Conservation (phyloP, 2,329 filamentous ascomycete species). For the Alternaria infectoria region DNA sequence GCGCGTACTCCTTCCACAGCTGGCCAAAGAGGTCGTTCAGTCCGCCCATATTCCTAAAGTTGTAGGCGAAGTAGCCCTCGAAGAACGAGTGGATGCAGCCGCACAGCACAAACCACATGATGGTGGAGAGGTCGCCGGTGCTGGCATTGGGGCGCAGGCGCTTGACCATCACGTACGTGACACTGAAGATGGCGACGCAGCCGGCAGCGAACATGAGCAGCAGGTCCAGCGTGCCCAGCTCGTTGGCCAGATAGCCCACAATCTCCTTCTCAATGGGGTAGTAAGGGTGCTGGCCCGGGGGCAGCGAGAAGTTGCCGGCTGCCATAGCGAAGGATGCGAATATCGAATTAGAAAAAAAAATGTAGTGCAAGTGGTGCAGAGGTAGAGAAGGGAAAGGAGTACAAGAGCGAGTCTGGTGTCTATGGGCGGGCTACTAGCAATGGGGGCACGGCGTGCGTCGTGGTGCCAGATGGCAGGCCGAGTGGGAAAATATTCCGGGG, state of each 20-base stretch:
- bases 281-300: conserved; percentile 65
- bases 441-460: conserved; percentile 11
- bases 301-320: conserved; percentile 17
- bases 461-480: conserved; percentile 1
- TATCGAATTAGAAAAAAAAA: neutral
- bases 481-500: conserved; percentile 12
- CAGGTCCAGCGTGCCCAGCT: conserved; percentile 64
- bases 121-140: conserved; percentile 62
- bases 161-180: conserved; percentile 62
- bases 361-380: neutral
- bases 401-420: neutral
- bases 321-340: conserved; percentile 13
- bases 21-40: conserved; percentile 79
- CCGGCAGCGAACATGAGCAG: conserved; percentile 65
- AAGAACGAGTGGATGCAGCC: conserved; percentile 80
- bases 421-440: conserved; percentile 5
- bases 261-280: conserved; percentile 71
- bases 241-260: conserved; percentile 70
- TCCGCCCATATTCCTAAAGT: conserved; percentile 69
- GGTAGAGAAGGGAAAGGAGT: neutral
- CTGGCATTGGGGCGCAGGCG: conserved; percentile 60
- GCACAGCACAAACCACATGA: conserved; percentile 79
- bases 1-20: conserved; percentile 90
- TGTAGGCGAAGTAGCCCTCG: conserved; percentile 81
- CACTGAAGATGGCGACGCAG: conserved; percentile 63